Evolutionary conservation across 1,284 basidiomycete species (phyloP).

Genomic region (Meripilus lineatus): DNA sequence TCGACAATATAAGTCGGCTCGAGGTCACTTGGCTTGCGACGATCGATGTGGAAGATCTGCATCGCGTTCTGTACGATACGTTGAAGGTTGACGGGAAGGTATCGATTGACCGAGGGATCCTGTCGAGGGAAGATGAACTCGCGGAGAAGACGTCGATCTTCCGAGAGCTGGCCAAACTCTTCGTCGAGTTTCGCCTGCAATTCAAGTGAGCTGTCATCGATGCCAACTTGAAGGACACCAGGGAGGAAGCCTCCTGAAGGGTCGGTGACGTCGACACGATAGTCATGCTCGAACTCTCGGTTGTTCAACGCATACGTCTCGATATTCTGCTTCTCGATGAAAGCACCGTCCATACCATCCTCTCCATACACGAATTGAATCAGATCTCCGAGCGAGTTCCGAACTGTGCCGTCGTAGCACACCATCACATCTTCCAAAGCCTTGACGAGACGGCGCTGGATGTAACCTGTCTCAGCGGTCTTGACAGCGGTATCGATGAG

Average conservation of each 20-base stretch:
- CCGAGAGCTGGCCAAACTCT: conserved; percentile 75
- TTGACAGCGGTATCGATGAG: conserved; percentile 99
- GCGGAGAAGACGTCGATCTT: conserved; percentile 78
- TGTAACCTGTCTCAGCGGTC: conserved; percentile 99
- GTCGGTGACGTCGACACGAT: conserved; percentile 91
- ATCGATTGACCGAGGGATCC: conserved; percentile 69
- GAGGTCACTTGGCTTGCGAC: conserved; percentile 89
- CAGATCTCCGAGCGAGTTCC: conserved; percentile 94
- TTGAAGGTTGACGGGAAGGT: conserved; percentile 89
- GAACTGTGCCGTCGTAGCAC: conserved; percentile 96
- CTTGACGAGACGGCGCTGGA: conserved; percentile 97
- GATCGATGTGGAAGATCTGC: conserved; percentile 97
- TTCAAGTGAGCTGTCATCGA: conserved; percentile 85
- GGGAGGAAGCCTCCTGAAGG: conserved; percentile 71
- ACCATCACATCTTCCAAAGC: conserved; percentile 98
- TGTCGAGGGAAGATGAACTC: conserved; percentile 81
- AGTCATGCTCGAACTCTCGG: conserved; percentile 84
- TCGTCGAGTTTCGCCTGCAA: conserved; percentile 89
- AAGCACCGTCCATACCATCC: conserved; percentile 98
- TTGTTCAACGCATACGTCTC: conserved; percentile 86
- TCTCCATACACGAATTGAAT: conserved; percentile 98
- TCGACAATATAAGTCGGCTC: conserved; percentile 87
- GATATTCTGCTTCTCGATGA: conserved; percentile 93
- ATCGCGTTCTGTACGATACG: conserved; percentile 95
- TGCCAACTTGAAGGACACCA: conserved; percentile 88